Base-by-base conservation (phyloP, 2,329 filamentous ascomycete species). In the Boeremia lycopersici region DNA sequence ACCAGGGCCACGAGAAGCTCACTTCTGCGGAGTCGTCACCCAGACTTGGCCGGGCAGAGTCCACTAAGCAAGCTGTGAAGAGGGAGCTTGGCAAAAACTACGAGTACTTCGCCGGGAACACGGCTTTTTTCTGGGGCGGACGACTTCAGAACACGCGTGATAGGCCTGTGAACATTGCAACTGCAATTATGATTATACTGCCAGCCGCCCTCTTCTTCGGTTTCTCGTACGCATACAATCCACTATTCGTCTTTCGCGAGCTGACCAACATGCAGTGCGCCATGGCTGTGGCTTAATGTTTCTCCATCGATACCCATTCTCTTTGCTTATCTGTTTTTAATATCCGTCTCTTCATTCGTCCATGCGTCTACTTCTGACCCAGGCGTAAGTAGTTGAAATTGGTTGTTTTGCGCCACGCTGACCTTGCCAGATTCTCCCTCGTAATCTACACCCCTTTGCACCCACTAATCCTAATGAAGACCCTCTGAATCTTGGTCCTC, bases 31-130 rank as follows among this genome's bases (percentile, higher is more conserved):
- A 87, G 29, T 92, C 90, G 3, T 90, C 91, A 8, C 91, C 91
- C 2, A 83, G 82, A 41, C 80, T 89, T 45, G 75, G 79, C 35
- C 63, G 68, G 15, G 72, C 61, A 53, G 81, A 85, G 56, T 71
- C 72, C 12, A 64, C 64, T 10, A 73, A 74, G 43, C 64, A 68
- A 38, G 75, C 70, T 43, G 62, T 77, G 25, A 77, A 77, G 40
- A 62, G 73, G 23, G 75, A 80, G 31, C 70, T 84, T 50, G 87
- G 90, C 46, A 88, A 84, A 62, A 96, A 97, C 66, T 89, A 93
- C 75, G 86, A 98, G 72, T 96, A 96, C 74, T 98, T 97, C 68
- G 85, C 90, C 39, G 95, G 95, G 40, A 99, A 98, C 70, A 96
- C 91, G 0, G 81, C 92, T 23, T 99, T 99, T 71, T 96, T 87